These are phyloP conservation scores for Chalciporus piperatus DNA, from an alignment of 768 basidiomycete species.

Conservation along the genomic window DNA sequence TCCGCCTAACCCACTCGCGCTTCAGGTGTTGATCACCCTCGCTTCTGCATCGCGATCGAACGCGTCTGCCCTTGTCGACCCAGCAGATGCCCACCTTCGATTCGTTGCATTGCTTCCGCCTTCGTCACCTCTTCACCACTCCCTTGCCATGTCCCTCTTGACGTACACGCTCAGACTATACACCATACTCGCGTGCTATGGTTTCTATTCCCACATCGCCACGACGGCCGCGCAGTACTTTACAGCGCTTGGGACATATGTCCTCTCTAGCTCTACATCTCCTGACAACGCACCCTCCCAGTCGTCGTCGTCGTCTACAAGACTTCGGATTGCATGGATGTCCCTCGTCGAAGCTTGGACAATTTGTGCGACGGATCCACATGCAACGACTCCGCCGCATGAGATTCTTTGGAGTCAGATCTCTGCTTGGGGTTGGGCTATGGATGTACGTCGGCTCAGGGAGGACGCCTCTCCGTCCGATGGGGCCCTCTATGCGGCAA, in stretches of 20 bases:
- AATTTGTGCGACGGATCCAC: slow-evolving; percentile 85
- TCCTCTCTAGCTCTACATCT: slow-evolving; percentile 36
- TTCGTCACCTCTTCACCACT: slow-evolving; percentile 35
- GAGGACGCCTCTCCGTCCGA: slow-evolving; percentile 29
- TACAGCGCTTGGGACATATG: slow-evolving; percentile 45
- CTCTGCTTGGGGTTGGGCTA: slow-evolving; percentile 71
- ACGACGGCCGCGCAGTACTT: slow-evolving; percentile 59
- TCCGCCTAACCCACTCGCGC: slow-evolving; percentile 44
- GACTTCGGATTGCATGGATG: slow-evolving; percentile 51
- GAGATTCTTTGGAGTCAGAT: slow-evolving; percentile 90
- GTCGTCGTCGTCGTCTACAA: neutral
- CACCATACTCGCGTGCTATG: slow-evolving; percentile 67
- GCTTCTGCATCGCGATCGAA: slow-evolving; percentile 65
- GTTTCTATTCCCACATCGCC: slow-evolving; percentile 69
- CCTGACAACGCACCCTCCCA: neutral
- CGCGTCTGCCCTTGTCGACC: slow-evolving; percentile 53
- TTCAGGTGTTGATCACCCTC: slow-evolving; percentile 57
- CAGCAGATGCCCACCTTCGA: slow-evolving; percentile 66
- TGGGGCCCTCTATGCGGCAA: slow-evolving; percentile 30
- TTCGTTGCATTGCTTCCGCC: slow-evolving; percentile 62
- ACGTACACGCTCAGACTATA: slow-evolving; percentile 62
- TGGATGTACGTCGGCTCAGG: slow-evolving; percentile 47
- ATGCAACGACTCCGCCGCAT: slow-evolving; percentile 80
- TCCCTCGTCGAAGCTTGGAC: slow-evolving; percentile 69
- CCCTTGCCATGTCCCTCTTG: slow-evolving; percentile 47